These are phyloP conservation scores for Parasitella parasitica DNA, from an alignment of 371 early-diverging fungal species.

Conservation along the genomic window DNA sequence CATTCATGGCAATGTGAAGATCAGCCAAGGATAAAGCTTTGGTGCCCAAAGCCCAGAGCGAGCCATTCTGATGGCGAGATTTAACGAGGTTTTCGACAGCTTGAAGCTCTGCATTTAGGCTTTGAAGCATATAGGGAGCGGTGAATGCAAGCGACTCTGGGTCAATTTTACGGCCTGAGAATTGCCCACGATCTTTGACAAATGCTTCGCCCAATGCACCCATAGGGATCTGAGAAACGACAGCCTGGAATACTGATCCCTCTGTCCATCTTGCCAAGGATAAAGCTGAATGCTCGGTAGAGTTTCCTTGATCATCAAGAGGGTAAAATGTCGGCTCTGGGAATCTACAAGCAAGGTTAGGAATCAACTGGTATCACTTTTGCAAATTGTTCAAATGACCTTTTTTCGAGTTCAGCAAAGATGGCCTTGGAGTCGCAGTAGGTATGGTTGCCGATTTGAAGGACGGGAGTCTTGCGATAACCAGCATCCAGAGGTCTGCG, in stretches of 20 bases:
- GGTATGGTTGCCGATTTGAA: slow-evolving; percentile 61
- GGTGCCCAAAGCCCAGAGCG: slow-evolving; percentile 14
- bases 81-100: not conserved
- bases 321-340: slow-evolving; percentile 25
- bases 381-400: slow-evolving; percentile 21
- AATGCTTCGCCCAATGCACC: slow-evolving; percentile 4
- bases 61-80: not conserved
- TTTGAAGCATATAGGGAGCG: slow-evolving; percentile 11
- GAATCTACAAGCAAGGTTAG: not conserved
- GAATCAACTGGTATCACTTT: not conserved
- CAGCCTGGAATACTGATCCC: not conserved
- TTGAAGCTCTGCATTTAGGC: slow-evolving; percentile 4
- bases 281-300: not conserved
- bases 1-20: slow-evolving; percentile 12
- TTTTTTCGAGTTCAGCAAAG: slow-evolving; percentile 51
- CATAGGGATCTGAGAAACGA: slow-evolving; percentile 11
- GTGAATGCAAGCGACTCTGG: not conserved
- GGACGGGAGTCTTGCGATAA: slow-evolving; percentile 59
- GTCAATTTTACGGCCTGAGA: slow-evolving; percentile 7
- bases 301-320: not conserved
- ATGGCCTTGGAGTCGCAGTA: slow-evolving; percentile 54
- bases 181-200: slow-evolving; percentile 14
- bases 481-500: slow-evolving; percentile 53
- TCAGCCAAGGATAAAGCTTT: slow-evolving; percentile 4
- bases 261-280: slow-evolving; percentile 13